These are phyloP conservation scores for Rhododendron molle DNA, from an alignment of 148 eudicot genomes.

Conservation along the genomic window DNA sequence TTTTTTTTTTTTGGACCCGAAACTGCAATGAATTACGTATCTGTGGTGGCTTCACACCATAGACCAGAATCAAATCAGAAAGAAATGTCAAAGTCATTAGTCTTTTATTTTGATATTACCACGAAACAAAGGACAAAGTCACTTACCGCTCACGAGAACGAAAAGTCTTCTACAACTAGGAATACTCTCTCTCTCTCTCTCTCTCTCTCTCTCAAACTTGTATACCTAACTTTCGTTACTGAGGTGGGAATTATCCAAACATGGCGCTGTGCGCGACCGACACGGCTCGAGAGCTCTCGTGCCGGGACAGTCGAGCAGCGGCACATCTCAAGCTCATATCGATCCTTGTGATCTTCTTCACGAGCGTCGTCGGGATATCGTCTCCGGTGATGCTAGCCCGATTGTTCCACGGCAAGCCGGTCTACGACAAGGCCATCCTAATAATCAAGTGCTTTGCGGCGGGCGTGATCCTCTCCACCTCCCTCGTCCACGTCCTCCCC, in stretches of 20 bases:
- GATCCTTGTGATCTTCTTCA: conserved; percentile 42
- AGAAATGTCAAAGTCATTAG: not conserved
- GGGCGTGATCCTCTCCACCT: conserved; percentile 76
- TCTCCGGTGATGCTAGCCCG: conserved; percentile 56
- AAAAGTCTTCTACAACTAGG: not conserved
- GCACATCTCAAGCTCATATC: conserved; percentile 50
- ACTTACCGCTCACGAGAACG: not conserved
- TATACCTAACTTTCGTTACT: not conserved
- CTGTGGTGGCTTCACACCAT: no score
- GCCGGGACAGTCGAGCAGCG: conserved; percentile 63
- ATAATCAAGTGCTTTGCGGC: conserved; percentile 86
- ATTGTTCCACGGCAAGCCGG: conserved; percentile 59
- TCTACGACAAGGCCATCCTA: conserved; percentile 60
- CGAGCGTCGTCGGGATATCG: conserved; percentile 64
- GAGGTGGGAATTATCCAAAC: not conserved
- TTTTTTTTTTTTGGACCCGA: no score
- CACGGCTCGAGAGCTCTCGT: conserved; percentile 40
- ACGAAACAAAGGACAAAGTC: not conserved
- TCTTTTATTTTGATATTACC: not conserved
- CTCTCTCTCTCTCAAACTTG: not conserved
- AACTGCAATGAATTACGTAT: no score
- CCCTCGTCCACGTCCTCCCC: conserved; percentile 80
- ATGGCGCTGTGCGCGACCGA: conserved; percentile 52
- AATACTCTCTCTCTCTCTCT: not conserved
- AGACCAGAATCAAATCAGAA: not conserved